Evolutionary conservation across 164 flowering plant genomes (phyloP), one percentile per base, ranked within the genome.

Genomic region (Chloranthus sessilifolius): DNA sequence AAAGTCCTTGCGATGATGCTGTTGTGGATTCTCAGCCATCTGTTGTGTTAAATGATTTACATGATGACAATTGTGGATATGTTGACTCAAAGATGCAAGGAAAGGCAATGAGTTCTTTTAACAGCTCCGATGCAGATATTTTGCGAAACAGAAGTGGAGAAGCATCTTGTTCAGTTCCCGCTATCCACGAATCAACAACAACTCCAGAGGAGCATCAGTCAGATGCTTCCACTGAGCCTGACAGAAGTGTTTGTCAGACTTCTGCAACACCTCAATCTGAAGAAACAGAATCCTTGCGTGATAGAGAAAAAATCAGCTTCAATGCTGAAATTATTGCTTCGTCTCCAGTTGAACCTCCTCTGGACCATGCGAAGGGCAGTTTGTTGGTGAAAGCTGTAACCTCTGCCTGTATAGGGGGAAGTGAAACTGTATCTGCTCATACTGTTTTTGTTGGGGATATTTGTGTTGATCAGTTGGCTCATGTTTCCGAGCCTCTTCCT

Each of bases 1-100:
- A 54, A 19, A 35, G 61, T 34, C 80, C 85, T 31, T 29, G 21
- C 42, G 75, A 61, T 61, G 67, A 61, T 70, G 17, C 54, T 17
- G 5, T 23, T 63, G 55, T 26, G 29, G 58, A 31, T 43, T 50
- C 64, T 40, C 25, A 54, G 28, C 43, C 22, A 33, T 21, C 30
- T 44, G 45, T 12, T 48, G 28, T 28, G 33, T 33, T 25, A 5
- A 43, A n/a, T 30, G 49, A 42, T 57, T 43, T 27, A 36, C 24
- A 26, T 4, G 19, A 35, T 30, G 44, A 37, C 9, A 28, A 16
- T 36, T 7, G 20, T 7, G 9, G 47, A 23, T 10, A 7, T 55
- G 53, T 12, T 25, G 34, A 48, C 34, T 23, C 48, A 6, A 36
- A 30, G 52, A 27, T 45, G 48, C 20, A 27, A 15, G 20, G n/a